A percentile compares a stretch with the other conserved stretches of the same genome.
Evolutionary conservation across 176 grass and related monocot genomes (phyloP).

Genomic region (Leersia perrieri): DNA sequence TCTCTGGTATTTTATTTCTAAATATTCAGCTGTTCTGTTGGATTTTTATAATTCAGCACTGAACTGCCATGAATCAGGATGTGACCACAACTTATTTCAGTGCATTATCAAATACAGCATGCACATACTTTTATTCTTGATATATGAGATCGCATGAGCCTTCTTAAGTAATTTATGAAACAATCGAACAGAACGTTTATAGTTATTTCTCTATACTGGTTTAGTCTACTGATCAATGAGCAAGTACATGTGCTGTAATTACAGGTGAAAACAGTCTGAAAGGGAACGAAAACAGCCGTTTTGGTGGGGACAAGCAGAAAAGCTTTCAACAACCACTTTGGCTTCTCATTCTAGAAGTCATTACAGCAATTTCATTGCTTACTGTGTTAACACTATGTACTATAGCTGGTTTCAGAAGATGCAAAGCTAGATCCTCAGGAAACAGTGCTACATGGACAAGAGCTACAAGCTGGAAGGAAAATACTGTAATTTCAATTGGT

Average conservation of each 20-base stretch:
- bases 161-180: background rate
- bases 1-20: slow-evolving; percentile 8
- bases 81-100: background rate
- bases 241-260: slow-evolving; percentile 25
- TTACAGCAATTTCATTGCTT: slow-evolving; percentile 44
- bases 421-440: slow-evolving; percentile 47
- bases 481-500: slow-evolving; percentile 67
- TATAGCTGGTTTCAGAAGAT: slow-evolving; percentile 33
- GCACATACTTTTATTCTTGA: background rate
- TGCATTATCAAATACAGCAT: background rate
- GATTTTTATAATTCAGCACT: background rate
- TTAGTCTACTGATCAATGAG: background rate
- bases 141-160: background rate
- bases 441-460: slow-evolving; percentile 46
- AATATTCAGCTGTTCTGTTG: background rate
- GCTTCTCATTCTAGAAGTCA: slow-evolving; percentile 82
- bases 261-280: slow-evolving; percentile 58
- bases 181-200: background rate
- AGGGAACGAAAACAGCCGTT: background rate
- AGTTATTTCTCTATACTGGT: background rate
- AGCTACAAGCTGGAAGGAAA: slow-evolving; percentile 65
- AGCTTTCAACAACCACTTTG: slow-evolving; percentile 54
- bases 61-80: background rate
- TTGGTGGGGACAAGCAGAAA: slow-evolving; percentile 28
- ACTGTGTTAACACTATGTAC: slow-evolving; percentile 48